phyloP scores from a whole-genome alignment of 345 rosid species.

The Populus euphratica region DNA sequence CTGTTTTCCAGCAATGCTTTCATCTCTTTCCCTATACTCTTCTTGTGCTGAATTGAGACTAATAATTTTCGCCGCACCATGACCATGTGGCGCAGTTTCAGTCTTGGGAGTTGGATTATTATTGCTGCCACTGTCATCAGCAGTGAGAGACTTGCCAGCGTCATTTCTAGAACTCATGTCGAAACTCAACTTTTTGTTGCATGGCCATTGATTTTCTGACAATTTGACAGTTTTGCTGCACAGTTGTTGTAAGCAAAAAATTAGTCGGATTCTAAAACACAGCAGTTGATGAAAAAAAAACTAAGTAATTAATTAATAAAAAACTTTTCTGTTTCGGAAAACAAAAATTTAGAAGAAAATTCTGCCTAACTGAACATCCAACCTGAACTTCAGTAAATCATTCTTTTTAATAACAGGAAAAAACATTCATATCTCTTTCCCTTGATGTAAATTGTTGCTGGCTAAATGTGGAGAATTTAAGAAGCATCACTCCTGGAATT shows the following conservation, averaged over 20 bases:
- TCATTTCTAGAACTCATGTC: slow-evolving; percentile 48
- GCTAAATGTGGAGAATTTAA: background rate
- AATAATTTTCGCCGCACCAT: slow-evolving; percentile 28
- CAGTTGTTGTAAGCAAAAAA: background rate
- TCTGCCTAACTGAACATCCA: background rate
- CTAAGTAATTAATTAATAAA: background rate
- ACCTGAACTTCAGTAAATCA: too few relatives aligned
- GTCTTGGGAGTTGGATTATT: slow-evolving; percentile 26
- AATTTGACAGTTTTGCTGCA: background rate
- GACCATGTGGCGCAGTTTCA: slow-evolving; percentile 41
- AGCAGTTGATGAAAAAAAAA: background rate
- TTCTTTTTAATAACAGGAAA: too few relatives aligned
- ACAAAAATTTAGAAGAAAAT: background rate
- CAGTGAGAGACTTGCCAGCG: slow-evolving; percentile 20
- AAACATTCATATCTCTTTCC: too few relatives aligned
- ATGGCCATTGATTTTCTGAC: background rate
- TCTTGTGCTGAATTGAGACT: slow-evolving; percentile 39
- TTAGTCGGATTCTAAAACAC: background rate
- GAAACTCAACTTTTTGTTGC: background rate
- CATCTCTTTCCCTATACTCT: slow-evolving; percentile 47
- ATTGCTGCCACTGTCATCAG: background rate
- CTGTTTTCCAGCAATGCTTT: slow-evolving; percentile 29
- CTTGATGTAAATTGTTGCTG: background rate
- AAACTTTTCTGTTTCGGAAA: background rate
- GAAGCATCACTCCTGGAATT: background rate